A percentile compares a stretch with the other conserved stretches of the same genome.
These are phyloP conservation scores for Lentinula aciculospora DNA, from an alignment of 768 basidiomycete genomes.

Conservation along the genomic window DNA sequence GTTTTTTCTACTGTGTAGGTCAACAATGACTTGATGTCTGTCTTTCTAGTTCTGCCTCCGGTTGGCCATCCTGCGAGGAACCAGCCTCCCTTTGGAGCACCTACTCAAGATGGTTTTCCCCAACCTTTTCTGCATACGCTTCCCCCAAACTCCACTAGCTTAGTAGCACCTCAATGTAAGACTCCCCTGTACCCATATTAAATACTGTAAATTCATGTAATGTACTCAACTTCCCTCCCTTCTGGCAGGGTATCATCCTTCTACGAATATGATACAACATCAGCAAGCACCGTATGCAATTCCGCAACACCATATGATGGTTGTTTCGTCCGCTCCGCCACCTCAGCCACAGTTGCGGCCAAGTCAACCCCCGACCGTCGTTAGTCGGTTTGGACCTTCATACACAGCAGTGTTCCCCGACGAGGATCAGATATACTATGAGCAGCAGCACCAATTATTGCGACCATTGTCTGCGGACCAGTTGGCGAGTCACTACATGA, in stretches of 20 bases:
- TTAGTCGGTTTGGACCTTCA: neutral
- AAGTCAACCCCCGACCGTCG: neutral
- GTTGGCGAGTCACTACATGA: slow-evolving; percentile 37
- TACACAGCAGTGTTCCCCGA: neutral
- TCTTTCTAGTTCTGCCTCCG: slow-evolving; percentile 17
- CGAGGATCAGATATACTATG: neutral
- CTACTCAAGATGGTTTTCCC: slow-evolving; percentile 13
- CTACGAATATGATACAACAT: neutral
- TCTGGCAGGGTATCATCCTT: slow-evolving; percentile 41
- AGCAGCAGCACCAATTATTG: neutral
- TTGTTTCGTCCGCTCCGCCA: neutral
- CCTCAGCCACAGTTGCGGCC: neutral
- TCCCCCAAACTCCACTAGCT: slow-evolving; percentile 35
- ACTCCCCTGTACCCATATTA: slow-evolving; percentile 54
- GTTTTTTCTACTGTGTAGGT: neutral
- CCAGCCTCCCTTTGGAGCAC: slow-evolving; percentile 17
- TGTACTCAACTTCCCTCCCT: slow-evolving; percentile 60
- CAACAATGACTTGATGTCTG: too few species aligned
- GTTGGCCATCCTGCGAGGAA: slow-evolving; percentile 12
- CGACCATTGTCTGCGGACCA: neutral
- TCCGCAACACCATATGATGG: neutral
- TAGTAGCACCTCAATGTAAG: slow-evolving; percentile 64
- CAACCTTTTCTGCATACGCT: slow-evolving; percentile 23
- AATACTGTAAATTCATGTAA: slow-evolving; percentile 62
- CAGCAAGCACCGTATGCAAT: neutral